Percentiles rank a stretch among this genome's conserved stretches.
phyloP scores from a whole-genome alignment of 2,329 filamentous ascomycete species.

The Fusarium solani-melongenae region DNA sequence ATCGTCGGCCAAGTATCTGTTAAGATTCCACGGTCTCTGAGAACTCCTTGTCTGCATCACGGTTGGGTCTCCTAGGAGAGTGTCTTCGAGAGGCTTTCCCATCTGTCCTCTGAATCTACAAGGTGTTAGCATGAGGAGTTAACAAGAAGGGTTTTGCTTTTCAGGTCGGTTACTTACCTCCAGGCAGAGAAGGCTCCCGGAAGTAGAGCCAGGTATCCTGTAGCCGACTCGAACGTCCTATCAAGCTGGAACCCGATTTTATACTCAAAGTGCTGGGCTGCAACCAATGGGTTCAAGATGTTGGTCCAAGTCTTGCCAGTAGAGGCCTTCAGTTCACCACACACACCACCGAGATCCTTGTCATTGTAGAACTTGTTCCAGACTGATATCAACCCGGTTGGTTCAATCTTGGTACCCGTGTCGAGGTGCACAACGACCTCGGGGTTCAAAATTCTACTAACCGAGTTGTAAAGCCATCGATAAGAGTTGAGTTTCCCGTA shows the following conservation, averaged over 20 bases:
- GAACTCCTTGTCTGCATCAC: not conserved
- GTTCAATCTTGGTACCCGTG: not conserved
- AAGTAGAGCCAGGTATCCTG: not conserved
- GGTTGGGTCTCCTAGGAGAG: constrained; percentile 10
- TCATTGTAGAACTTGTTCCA: constrained; percentile 2
- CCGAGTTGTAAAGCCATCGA: not conserved
- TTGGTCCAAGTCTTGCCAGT: not conserved
- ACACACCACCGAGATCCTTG: not conserved
- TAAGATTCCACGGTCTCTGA: not conserved
- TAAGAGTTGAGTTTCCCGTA: constrained; percentile 11
- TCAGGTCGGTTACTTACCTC: not conserved
- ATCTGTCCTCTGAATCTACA: not conserved
- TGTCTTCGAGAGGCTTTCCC: not conserved
- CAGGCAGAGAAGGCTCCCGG: not conserved
- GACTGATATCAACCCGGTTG: not conserved
- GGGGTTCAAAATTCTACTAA: not conserved
- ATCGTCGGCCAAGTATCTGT: constrained; percentile 5
- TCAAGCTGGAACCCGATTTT: constrained; percentile 6
- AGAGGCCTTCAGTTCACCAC: not conserved
- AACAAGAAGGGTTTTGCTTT: no score
- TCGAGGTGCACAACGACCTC: not conserved
- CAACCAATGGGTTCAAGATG: not conserved
- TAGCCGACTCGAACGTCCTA: not conserved
- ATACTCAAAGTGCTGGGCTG: constrained; percentile 5
- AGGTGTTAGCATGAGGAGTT: not conserved